Conservation (phyloP, 2,329 filamentous ascomycete species). For the Paraphoma chrysanthemicola region DNA sequence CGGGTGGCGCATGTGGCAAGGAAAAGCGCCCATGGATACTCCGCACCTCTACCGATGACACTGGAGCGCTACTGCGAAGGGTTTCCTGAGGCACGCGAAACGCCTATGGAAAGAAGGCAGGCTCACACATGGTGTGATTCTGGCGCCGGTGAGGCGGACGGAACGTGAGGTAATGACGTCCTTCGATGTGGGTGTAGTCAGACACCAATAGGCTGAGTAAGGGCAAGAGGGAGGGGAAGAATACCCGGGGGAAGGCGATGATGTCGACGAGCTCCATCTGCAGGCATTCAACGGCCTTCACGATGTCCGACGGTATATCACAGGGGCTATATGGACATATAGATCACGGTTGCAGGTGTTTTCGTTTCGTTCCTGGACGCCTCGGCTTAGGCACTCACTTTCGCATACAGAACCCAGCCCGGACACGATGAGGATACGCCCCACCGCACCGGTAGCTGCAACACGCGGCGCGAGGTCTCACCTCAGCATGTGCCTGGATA, state of each 20-base stretch:
- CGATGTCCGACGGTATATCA: background rate
- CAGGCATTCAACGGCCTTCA: background rate
- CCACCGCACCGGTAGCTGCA: background rate
- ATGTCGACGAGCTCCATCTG: background rate
- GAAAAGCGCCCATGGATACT: background rate
- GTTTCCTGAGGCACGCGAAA: background rate
- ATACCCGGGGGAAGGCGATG: background rate
- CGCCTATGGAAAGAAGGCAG: background rate
- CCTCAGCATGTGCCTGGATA: constrained; percentile 5
- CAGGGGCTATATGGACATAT: background rate
- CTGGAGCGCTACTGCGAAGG: background rate
- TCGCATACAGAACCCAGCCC: background rate
- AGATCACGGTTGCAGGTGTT: background rate
- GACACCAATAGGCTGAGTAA: background rate
- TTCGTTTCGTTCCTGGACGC: background rate
- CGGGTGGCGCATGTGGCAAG: background rate
- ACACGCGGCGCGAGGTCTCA: constrained; percentile 1
- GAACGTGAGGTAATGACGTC: background rate
- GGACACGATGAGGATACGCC: background rate
- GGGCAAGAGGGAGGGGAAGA: background rate
- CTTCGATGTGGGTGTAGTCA: background rate
- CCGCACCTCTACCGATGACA: background rate
- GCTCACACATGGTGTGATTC: background rate
- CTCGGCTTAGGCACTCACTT: background rate
- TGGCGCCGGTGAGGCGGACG: background rate